Base-by-base conservation (phyloP, 108 stramenopile genomes). In the Seminavis robusta region DNA sequence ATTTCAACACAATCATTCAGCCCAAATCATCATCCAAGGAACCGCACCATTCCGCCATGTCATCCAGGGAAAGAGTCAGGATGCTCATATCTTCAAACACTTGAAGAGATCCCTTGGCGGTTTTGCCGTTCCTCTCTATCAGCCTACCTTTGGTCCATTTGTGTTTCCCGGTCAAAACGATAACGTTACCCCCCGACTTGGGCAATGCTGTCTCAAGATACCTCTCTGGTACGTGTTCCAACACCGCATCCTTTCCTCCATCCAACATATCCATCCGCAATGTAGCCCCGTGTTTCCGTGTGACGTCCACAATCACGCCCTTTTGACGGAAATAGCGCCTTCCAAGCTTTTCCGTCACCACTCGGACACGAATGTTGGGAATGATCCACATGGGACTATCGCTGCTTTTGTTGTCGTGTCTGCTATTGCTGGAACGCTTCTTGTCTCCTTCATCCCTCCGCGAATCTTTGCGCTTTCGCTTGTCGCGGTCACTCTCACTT, bases 41-140 rank as follows among this genome's bases (percentile, higher is more conserved):
- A n/a, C 84, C 84, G 45, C 80, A 83, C 86, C 82, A 94, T 61
- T 94, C 92, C 11, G 92, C 86, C 45, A 94, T 65, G 44, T 88
- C 84, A 62, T 94, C 92, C 60, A 94, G 61, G 0, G 84, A 82
- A 1, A 87, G 29, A 10, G 62, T 82, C 15, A 86, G 61, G 15
- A 94, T 64, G 48, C 67, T 75, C 76, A 90, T 80, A 58, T 94
- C 92, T 46, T 90, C 86, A 48, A 76, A 71, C 17, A 88, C 31
- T 51, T 94, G 92, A 38, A 94, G 57, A 5, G 78, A 69, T 23
- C 83, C 86, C 33, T 28, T 56, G n/a, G 78, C 79, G 23, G 65
- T 66, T 20, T 59, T 61, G 1, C 77, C 73, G 17, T 70, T 74
- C 5, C 84, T 74, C 56, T 94, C 92, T 66, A 94, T 47, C 54